Conservation (phyloP, 2,329 filamentous ascomycete species). For the Cladophialophora exuberans region DNA sequence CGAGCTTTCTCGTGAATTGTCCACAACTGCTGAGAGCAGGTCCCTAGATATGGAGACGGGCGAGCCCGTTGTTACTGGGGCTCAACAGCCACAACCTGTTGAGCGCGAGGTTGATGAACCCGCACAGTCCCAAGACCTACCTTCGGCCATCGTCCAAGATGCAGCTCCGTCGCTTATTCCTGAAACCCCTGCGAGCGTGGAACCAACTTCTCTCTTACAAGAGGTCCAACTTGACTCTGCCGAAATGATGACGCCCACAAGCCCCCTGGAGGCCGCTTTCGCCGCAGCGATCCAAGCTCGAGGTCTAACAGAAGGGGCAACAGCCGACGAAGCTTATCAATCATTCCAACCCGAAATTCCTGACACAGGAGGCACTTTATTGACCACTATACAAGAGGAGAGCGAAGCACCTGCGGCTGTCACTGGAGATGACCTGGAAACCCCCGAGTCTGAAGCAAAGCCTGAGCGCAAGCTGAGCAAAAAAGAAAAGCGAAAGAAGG, state of each 20-base stretch:
- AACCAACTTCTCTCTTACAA: not conserved
- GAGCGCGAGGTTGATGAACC: not conserved
- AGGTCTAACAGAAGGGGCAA: conserved; percentile 24
- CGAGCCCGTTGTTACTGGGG: not conserved
- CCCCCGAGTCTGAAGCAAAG: not conserved
- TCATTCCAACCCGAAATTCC: conserved; percentile 26
- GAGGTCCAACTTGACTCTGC: no score
- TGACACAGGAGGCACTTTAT: conserved; percentile 5
- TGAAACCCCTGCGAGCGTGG: not conserved
- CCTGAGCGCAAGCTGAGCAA: conserved; percentile 22
- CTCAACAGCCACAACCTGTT: no score
- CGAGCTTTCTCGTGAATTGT: not conserved
- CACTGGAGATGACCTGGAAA: not conserved
- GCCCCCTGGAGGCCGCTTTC: conserved; percentile 30
- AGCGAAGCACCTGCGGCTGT: conserved; percentile 10
- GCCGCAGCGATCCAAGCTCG: conserved; percentile 26
- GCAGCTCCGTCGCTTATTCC: no score
- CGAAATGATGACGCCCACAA: not conserved
- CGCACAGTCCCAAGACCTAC: not conserved
- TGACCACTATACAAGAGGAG: conserved; percentile 23
- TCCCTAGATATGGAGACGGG: not conserved
- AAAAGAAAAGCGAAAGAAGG: conserved; percentile 29
- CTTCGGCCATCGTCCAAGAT: not conserved
- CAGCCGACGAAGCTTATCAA: conserved; percentile 25
- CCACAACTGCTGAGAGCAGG: not conserved